These are phyloP conservation scores for Paecilomyces niveus DNA, from an alignment of 2,329 filamentous ascomycete genomes.

Conservation along the genomic window DNA sequence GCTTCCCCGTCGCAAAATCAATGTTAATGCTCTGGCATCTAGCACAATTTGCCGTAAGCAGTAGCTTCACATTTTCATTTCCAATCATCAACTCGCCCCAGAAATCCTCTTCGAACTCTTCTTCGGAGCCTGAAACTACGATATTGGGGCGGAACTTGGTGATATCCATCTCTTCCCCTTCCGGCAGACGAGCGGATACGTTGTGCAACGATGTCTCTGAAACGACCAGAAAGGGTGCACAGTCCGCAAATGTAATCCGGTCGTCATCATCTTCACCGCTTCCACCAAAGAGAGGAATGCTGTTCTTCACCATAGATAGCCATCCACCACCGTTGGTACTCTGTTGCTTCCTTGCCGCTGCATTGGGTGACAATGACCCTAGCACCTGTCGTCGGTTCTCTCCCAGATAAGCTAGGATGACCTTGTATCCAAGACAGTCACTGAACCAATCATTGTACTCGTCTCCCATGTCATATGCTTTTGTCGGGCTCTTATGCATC, in stretches of 20 bases:
- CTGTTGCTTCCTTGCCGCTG: slow-evolving; percentile 14
- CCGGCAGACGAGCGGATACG: slow-evolving; percentile 52
- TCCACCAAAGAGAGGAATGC: neutral
- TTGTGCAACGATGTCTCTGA: slow-evolving; percentile 63
- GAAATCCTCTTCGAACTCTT: slow-evolving; percentile 63
- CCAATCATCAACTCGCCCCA: slow-evolving; percentile 56
- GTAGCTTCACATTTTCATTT: slow-evolving; percentile 30
- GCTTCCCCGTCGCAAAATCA: slow-evolving; percentile 59
- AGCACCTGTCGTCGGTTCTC: slow-evolving; percentile 53
- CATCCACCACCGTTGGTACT: slow-evolving; percentile 7
- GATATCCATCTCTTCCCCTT: slow-evolving; percentile 50
- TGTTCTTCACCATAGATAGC: slow-evolving; percentile 10
- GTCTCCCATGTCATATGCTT: slow-evolving; percentile 57
- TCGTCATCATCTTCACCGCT: slow-evolving; percentile 21
- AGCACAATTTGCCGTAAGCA: slow-evolving; percentile 62
- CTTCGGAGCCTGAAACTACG: slow-evolving; percentile 53
- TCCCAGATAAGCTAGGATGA: slow-evolving; percentile 60
- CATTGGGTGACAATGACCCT: slow-evolving; percentile 50
- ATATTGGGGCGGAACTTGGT: slow-evolving; percentile 68
- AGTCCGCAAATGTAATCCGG: slow-evolving; percentile 65
- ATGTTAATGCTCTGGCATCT: slow-evolving; percentile 65
- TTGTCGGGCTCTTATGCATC: slow-evolving; percentile 54
- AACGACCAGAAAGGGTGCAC: slow-evolving; percentile 57
- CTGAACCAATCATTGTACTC: slow-evolving; percentile 61
- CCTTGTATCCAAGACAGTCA: slow-evolving; percentile 55